Evolutionary conservation across 805 yeast genomes (phyloP).

Genomic region (Kodamaea nitidulidarum): DNA sequence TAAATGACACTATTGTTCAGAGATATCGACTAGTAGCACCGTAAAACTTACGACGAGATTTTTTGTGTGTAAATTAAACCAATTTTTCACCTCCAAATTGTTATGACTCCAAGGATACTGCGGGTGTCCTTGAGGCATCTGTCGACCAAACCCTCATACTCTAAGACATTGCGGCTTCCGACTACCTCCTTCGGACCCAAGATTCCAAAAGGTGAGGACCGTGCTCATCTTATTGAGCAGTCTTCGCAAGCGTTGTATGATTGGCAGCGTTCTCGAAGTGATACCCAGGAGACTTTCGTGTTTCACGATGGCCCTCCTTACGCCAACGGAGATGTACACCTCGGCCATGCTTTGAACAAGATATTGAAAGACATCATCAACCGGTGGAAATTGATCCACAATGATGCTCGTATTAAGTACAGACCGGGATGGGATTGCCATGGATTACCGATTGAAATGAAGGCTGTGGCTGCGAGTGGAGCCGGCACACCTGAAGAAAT

Average conservation of each 20-base stretch:
- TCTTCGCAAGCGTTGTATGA: conserved; percentile 59
- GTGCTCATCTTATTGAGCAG: conserved; percentile 41
- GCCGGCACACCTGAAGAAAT: conserved; percentile 47
- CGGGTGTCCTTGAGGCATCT: conserved; percentile 6
- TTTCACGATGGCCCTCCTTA: conserved; percentile 98
- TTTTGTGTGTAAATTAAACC: background rate
- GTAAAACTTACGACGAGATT: no score
- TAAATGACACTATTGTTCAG: no score
- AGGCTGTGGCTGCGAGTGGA: conserved; percentile 42
- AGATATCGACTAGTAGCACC: no score
- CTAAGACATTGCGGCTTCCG: conserved; percentile 61
- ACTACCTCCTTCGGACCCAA: conserved; percentile 50
- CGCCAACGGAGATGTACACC: conserved; percentile 90
- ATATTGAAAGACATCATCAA: conserved; percentile 81
- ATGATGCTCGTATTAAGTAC: conserved; percentile 63
- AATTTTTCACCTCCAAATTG: conserved; percentile 2
- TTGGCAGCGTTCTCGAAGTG: conserved; percentile 44
- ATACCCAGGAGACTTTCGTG: conserved; percentile 39
- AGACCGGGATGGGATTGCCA: conserved; percentile 99
- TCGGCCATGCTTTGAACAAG: conserved; percentile 91
- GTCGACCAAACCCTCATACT: conserved; percentile 23
- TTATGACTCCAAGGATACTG: conserved; percentile 5
- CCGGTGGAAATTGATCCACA: conserved; percentile 57
- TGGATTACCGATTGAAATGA: conserved; percentile 93
- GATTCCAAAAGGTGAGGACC: conserved; percentile 47